A percentile compares a stretch with the other conserved stretches of the same genome.
Conservation (phyloP, 148 eudicot species). For the Heliamphora exappendiculata region DNA sequence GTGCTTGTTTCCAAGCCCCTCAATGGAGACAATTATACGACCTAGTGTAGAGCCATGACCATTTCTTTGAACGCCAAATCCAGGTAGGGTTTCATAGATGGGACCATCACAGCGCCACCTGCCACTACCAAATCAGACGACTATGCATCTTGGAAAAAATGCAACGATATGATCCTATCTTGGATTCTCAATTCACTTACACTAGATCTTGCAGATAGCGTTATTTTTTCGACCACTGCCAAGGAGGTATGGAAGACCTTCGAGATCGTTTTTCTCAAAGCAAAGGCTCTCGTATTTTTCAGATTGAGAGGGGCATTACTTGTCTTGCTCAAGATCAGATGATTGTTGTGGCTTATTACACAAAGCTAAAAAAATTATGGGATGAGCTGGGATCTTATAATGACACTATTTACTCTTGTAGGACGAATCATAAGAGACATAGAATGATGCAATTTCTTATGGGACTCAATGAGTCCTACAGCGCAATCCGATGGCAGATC, state of each 20-base stretch:
- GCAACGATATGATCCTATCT: conserved; percentile 6
- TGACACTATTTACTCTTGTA: background rate
- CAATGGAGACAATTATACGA: background rate
- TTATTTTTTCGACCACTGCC: background rate
- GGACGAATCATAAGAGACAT: background rate
- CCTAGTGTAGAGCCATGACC: conserved; percentile 7
- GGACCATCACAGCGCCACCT: background rate
- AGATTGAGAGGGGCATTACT: background rate
- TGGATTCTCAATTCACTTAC: background rate
- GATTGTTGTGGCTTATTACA: background rate
- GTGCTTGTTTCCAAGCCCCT: too few relatives aligned
- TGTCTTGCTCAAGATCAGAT: background rate
- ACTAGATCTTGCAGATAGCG: background rate
- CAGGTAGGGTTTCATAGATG: conserved; percentile 6
- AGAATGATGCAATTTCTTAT: conserved; percentile 1
- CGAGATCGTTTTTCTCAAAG: background rate
- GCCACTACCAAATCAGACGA: conserved; percentile 2
- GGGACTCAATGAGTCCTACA: conserved; percentile 5
- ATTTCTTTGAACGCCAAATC: conserved; percentile 8
- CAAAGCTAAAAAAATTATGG: background rate
- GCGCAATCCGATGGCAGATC: background rate
- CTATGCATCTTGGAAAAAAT: conserved; percentile 1
- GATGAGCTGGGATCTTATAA: background rate
- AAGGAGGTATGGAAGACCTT: background rate
- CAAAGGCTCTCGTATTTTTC: background rate